These are phyloP conservation scores for Dicorynia guianensis DNA, from an alignment of 306 rosid genomes.

Conservation along the genomic window DNA sequence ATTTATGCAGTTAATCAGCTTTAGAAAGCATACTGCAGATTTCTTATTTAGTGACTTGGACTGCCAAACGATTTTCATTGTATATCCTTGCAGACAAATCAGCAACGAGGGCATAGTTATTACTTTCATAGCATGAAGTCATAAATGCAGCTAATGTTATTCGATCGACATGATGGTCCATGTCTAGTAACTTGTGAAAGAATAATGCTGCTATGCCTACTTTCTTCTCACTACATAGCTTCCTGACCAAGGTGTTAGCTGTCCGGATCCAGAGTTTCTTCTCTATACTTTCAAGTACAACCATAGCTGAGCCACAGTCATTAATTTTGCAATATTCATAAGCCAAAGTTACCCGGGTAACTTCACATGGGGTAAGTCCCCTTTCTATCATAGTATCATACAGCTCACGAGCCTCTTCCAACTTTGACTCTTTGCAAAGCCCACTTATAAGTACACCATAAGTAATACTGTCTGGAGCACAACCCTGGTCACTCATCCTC, in stretches of 20 bases:
- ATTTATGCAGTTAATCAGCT: neutral
- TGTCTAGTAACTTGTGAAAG: conserved; percentile 74
- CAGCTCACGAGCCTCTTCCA: conserved; percentile 70
- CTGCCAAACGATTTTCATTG: conserved; percentile 51
- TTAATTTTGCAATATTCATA: conserved; percentile 79
- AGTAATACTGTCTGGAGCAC: conserved; percentile 69
- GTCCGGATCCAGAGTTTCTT: conserved; percentile 77
- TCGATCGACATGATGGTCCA: conserved; percentile 65
- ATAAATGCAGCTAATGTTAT: conserved; percentile 79
- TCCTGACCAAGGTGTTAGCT: conserved; percentile 73
- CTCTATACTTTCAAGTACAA: conserved; percentile 70
- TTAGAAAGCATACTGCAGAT: neutral
- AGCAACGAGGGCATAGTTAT: conserved; percentile 83
- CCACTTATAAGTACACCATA: conserved; percentile 89
- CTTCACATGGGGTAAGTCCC: conserved; percentile 87
- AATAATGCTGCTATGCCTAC: conserved; percentile 89
- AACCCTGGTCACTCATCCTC: conserved; percentile 74
- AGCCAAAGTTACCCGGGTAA: conserved; percentile 80
- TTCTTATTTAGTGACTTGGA: conserved; percentile 31
- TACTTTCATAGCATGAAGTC: conserved; percentile 83
- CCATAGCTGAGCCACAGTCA: conserved; percentile 70
- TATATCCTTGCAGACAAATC: conserved; percentile 70
- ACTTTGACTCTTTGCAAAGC: conserved; percentile 73
- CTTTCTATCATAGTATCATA: conserved; percentile 75
- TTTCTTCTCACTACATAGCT: conserved; percentile 78